phyloP scores from a whole-genome alignment of 768 basidiomycete genomes.

The Calocera viscosa region DNA sequence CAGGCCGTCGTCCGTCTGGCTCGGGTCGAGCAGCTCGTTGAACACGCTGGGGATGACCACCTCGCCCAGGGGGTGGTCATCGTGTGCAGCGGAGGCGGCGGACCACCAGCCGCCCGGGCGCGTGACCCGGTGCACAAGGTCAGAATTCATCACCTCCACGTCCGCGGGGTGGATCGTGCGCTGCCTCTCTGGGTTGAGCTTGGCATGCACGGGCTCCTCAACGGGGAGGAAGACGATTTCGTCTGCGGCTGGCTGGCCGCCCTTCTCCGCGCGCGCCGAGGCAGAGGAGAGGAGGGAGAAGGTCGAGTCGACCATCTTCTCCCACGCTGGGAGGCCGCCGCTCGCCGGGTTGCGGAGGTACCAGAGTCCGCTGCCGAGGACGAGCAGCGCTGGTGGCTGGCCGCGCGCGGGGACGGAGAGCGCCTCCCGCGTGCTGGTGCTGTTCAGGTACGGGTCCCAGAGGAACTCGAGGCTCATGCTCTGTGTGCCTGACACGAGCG shows the following conservation, averaged over 20 bases:
- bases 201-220: conserved; percentile 52
- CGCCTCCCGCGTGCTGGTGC: conserved; percentile 39
- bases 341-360: conserved; percentile 66
- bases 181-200: conserved; percentile 51
- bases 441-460: conserved; percentile 86
- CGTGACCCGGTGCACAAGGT: conserved; percentile 54
- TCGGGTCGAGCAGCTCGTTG: conserved; percentile 62
- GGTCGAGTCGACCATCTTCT: conserved; percentile 54
- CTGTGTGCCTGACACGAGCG: conserved; percentile 36
- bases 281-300: conserved; percentile 36
- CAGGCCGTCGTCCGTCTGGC: conserved; percentile 70
- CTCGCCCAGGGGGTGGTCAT: conserved; percentile 20
- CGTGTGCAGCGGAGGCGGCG: conserved; percentile 26
- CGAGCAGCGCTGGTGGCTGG: conserved; percentile 47
- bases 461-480: conserved; percentile 39
- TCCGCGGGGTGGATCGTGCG: conserved; percentile 61
- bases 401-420: conserved; percentile 28
- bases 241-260: conserved; percentile 44
- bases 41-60: conserved; percentile 64
- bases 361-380: conserved; percentile 82
- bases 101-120: conserved; percentile 15
- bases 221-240: conserved; percentile 67
- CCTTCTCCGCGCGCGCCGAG: conserved; percentile 14
- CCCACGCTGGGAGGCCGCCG: conserved; percentile 70
- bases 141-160: conserved; percentile 85